Percentiles rank a stretch among this genome's conserved stretches.
Conservation (phyloP, 2,329 filamentous ascomycete genomes). For the Fusarium brachygibbosum region DNA sequence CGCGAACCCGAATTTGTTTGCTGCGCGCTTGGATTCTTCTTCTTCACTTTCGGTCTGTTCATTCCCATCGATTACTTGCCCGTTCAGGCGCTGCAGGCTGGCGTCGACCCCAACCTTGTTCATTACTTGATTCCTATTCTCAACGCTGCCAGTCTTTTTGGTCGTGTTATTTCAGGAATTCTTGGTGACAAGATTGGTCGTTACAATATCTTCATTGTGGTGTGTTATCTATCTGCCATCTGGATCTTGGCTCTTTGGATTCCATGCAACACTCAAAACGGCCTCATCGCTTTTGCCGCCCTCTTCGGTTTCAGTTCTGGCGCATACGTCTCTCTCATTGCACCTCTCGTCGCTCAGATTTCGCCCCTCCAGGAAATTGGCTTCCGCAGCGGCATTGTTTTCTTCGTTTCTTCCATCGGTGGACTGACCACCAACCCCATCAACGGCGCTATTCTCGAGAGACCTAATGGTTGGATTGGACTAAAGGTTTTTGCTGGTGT, state of each 20-base stretch:
- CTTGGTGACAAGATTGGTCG: conserved; percentile 55
- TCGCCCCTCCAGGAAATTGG: conserved; percentile 47
- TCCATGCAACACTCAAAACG: conserved; percentile 49
- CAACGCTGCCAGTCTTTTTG: conserved; percentile 57
- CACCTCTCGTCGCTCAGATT: conserved; percentile 59
- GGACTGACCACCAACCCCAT: conserved; percentile 71
- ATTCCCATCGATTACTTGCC: conserved; percentile 56
- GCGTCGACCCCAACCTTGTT: conserved; percentile 48
- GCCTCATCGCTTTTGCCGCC: conserved; percentile 56
- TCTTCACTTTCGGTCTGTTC: conserved; percentile 55
- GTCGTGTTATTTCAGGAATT: conserved; percentile 53
- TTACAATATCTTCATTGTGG: conserved; percentile 61
- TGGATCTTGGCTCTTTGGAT: conserved; percentile 61
- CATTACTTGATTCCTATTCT: conserved; percentile 57
- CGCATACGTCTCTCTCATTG: conserved; percentile 57
- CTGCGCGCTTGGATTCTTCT: conserved; percentile 52
- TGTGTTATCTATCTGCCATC: conserved; percentile 58
- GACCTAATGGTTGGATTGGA: conserved; percentile 50
- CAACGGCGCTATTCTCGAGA: conserved; percentile 60
- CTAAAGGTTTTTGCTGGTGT: conserved; percentile 55
- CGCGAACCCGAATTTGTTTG: conserved; percentile 52
- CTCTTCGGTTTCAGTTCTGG: conserved; percentile 60
- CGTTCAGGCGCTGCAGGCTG: conserved; percentile 50
- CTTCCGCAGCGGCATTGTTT: conserved; percentile 56
- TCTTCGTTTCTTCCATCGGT: conserved; percentile 67